Evolutionary conservation across 129 eudicot genomes (phyloP).

Genomic region (Deinandra increscens): DNA sequence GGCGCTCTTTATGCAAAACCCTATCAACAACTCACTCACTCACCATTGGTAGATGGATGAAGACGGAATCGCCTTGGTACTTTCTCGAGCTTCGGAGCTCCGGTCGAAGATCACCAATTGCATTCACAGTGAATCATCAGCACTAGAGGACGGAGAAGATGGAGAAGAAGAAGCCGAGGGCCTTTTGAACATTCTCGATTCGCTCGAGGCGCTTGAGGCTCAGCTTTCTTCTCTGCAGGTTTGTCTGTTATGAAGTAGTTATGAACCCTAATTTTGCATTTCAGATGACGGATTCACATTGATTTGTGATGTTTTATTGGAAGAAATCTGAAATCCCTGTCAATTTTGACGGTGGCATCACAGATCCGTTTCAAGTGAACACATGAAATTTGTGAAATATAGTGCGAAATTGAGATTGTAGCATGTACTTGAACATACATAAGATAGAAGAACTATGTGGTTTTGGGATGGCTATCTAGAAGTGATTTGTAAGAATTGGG

Average conservation of each 20-base stretch:
- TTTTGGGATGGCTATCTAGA: no score
- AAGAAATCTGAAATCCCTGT: neutral
- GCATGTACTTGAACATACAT: neutral
- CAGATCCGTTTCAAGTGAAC: neutral
- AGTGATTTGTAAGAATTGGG: no score
- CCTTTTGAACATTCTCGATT: constrained; percentile 67
- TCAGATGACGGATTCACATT: neutral
- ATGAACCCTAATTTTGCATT: constrained; percentile 17
- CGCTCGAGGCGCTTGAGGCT: constrained; percentile 78
- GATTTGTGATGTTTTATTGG: neutral
- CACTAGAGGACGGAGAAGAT: neutral
- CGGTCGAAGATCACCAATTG: constrained; percentile 71
- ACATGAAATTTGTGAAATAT: neutral
- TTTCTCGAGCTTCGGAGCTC: constrained; percentile 76
- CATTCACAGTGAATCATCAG: constrained; percentile 43
- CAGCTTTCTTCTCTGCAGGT: constrained; percentile 90
- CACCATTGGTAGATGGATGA: constrained; percentile 49
- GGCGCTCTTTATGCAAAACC: constrained; percentile 32
- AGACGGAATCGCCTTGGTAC: constrained; percentile 55
- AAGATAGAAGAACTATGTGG: no score
- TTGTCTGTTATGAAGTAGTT: no score
- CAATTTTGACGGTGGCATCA: neutral
- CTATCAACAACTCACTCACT: constrained; percentile 16
- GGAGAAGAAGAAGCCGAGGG: constrained; percentile 41
- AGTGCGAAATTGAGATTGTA: neutral